These are phyloP conservation scores for Penicillium cataractarum DNA, from an alignment of 495 filamentous ascomycete species.

Conservation along the genomic window DNA sequence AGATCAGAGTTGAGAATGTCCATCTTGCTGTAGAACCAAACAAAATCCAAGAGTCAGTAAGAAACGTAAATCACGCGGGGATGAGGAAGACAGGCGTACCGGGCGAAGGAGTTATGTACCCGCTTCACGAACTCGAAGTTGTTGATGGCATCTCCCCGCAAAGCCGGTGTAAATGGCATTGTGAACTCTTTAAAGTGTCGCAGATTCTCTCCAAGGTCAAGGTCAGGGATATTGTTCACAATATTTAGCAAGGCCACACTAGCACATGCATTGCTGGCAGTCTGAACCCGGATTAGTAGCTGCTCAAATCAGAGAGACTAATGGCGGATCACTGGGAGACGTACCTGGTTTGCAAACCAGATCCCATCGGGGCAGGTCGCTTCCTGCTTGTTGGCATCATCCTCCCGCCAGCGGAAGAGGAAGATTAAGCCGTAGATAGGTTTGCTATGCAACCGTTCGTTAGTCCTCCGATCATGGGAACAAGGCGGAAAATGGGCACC, in stretches of 20 bases:
- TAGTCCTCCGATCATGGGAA: background rate
- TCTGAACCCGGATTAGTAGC: slow-evolving; percentile 48
- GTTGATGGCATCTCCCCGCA: slow-evolving; percentile 74
- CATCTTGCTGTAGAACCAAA: slow-evolving; percentile 58
- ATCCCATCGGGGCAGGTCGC: slow-evolving; percentile 65
- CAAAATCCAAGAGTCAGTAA: background rate
- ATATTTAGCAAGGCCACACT: slow-evolving; percentile 89
- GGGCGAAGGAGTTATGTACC: slow-evolving; percentile 85
- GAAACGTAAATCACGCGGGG: background rate
- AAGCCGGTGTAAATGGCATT: slow-evolving; percentile 63
- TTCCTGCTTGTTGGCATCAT: slow-evolving; percentile 60
- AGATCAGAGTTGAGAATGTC: slow-evolving; percentile 81
- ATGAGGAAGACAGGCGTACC: too few relatives aligned
- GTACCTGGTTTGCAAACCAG: slow-evolving; percentile 95
- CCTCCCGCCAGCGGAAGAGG: slow-evolving; percentile 70
- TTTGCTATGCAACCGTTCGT: slow-evolving; percentile 46
- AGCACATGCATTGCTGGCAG: slow-evolving; percentile 80
- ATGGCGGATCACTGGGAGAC: slow-evolving; percentile 9
- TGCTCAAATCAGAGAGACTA: slow-evolving; percentile 2
- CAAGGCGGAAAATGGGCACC: background rate
- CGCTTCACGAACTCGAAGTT: slow-evolving; percentile 76
- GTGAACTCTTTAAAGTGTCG: slow-evolving; percentile 73
- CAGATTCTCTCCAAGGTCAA: slow-evolving; percentile 69
- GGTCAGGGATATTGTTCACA: slow-evolving; percentile 73
- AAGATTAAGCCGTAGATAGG: slow-evolving; percentile 85